Percentiles rank a stretch among this genome's conserved stretches.
Conservation (phyloP, 371 early-diverging fungal genomes). For the Lichtheimia ramosa region DNA sequence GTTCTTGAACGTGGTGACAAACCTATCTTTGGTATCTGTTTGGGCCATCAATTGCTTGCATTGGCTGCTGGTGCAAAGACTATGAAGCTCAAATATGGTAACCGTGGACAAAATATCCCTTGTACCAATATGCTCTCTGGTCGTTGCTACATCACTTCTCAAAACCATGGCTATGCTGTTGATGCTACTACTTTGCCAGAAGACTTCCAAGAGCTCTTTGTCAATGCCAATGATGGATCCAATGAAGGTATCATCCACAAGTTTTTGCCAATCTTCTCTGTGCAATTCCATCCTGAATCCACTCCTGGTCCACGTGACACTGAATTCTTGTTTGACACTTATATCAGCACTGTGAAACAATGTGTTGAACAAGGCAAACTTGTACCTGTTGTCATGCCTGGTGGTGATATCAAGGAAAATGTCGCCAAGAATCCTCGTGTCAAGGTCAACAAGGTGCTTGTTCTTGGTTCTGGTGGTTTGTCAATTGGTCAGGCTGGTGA, state of each 20-base stretch:
- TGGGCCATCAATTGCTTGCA: conserved; percentile 95
- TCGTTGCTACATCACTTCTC: conserved; percentile 96
- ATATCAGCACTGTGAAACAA: conserved; percentile 74
- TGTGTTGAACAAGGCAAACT: conserved; percentile 73
- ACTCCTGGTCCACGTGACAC: conserved; percentile 98
- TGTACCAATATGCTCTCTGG: conserved; percentile 94
- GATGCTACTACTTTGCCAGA: conserved; percentile 76
- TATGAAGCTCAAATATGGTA: conserved; percentile 95
- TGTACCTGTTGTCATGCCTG: conserved; percentile 74
- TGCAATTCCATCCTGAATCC: conserved; percentile 98
- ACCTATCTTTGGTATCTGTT: conserved; percentile 98
- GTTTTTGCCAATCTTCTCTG: conserved; percentile 89
- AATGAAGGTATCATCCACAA: conserved; percentile 97
- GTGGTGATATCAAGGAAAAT: conserved; percentile 55
- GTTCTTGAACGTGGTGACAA: conserved; percentile 68
- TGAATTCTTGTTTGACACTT: conserved; percentile 93
- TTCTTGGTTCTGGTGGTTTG: conserved; percentile 93
- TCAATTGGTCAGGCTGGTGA: conserved; percentile 98
- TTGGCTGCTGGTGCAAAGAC: conserved; percentile 95
- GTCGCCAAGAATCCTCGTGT: conserved; percentile 49
- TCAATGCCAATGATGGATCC: conserved; percentile 97
- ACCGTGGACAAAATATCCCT: conserved; percentile 98
- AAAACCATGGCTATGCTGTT: conserved; percentile 97
- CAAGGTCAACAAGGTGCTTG: conserved; percentile 84
- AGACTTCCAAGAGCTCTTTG: conserved; percentile 87